phyloP scores from a whole-genome alignment of 2,329 filamentous ascomycete genomes.

The Dactylellina parvicollis region DNA sequence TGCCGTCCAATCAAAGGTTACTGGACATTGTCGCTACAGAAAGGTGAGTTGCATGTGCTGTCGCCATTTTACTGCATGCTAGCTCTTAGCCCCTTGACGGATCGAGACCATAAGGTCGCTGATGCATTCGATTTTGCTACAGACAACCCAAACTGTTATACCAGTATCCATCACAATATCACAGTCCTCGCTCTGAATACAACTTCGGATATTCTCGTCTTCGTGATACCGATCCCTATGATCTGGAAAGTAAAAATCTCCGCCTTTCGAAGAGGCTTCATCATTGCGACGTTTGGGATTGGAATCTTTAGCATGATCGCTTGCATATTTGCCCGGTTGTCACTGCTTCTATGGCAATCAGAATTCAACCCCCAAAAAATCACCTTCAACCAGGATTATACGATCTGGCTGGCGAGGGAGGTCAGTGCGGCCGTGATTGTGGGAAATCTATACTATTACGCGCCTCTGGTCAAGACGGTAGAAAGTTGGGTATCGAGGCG shows the following conservation, averaged over 20 bases:
- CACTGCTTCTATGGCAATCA: slow-evolving; percentile 25
- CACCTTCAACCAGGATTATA: slow-evolving; percentile 13
- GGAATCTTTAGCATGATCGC: slow-evolving; percentile 33
- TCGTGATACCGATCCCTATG: slow-evolving; percentile 19
- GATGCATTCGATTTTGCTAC: slow-evolving; percentile 4
- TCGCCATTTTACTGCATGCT: not conserved
- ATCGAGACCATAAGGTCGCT: not conserved
- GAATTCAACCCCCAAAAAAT: not conserved
- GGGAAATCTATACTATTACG: slow-evolving; percentile 40
- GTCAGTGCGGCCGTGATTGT: slow-evolving; percentile 35
- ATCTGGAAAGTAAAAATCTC: slow-evolving; percentile 28
- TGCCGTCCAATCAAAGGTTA: slow-evolving; percentile 29
- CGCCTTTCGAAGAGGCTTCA: slow-evolving; percentile 9
- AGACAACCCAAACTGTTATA: slow-evolving; percentile 14
- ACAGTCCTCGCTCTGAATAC: slow-evolving; percentile 21
- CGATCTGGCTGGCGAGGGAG: slow-evolving; percentile 32
- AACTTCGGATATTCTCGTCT: slow-evolving; percentile 18
- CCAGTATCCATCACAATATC: slow-evolving; percentile 19
- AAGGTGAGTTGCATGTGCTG: slow-evolving; percentile 5
- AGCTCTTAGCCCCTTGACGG: too few relatives aligned
- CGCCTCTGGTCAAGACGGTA: slow-evolving; percentile 14
- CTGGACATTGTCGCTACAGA: slow-evolving; percentile 13
- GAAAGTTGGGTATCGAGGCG: slow-evolving; percentile 14
- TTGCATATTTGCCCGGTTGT: slow-evolving; percentile 18
- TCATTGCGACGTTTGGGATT: slow-evolving; percentile 27